A percentile compares a stretch with the other conserved stretches of the same genome.
phyloP scores from a whole-genome alignment of 2,329 filamentous ascomycete species.

The Fusarium sp. region DNA sequence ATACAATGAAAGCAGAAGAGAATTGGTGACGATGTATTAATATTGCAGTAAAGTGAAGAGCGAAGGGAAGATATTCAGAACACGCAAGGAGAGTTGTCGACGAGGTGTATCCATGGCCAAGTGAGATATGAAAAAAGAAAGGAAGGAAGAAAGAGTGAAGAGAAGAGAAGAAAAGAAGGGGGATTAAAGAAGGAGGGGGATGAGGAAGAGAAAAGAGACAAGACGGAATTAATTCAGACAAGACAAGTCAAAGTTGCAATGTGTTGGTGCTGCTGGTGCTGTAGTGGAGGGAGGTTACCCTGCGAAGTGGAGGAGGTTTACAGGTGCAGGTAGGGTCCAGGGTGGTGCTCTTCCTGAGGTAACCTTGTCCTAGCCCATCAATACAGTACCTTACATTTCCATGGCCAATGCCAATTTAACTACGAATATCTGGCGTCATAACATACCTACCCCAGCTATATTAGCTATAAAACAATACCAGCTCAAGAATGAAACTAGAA shows the following conservation, averaged over 20 bases:
- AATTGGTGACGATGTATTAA: background rate
- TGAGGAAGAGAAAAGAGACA: slow-evolving; percentile 14
- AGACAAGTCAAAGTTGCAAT: slow-evolving; percentile 1
- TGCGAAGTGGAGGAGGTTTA: slow-evolving; percentile 13
- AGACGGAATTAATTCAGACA: slow-evolving; percentile 12
- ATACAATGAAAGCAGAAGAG: background rate
- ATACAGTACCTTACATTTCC: no score
- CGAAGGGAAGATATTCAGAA: background rate
- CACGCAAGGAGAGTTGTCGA: background rate
- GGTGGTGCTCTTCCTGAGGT: background rate
- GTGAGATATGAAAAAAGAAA: background rate
- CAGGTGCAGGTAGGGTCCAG: slow-evolving; percentile 15
- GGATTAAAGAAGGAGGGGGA: background rate
- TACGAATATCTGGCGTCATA: background rate
- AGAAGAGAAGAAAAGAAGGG: background rate
- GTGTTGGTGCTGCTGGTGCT: background rate
- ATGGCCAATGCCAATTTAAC: no score
- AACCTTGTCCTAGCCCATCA: background rate
- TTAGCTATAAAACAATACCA: background rate
- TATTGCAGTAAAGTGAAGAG: background rate
- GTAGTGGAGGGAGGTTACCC: slow-evolving; percentile 28
- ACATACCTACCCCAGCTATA: background rate
- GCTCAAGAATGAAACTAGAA: slow-evolving; percentile 3
- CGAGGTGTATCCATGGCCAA: slow-evolving; percentile 22
- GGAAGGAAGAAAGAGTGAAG: background rate